Percentiles rank a stretch among this genome's conserved stretches.
These are phyloP conservation scores for Pseudozyma hubeiensis DNA, from an alignment of 1,284 basidiomycete genomes.

Conservation along the genomic window DNA sequence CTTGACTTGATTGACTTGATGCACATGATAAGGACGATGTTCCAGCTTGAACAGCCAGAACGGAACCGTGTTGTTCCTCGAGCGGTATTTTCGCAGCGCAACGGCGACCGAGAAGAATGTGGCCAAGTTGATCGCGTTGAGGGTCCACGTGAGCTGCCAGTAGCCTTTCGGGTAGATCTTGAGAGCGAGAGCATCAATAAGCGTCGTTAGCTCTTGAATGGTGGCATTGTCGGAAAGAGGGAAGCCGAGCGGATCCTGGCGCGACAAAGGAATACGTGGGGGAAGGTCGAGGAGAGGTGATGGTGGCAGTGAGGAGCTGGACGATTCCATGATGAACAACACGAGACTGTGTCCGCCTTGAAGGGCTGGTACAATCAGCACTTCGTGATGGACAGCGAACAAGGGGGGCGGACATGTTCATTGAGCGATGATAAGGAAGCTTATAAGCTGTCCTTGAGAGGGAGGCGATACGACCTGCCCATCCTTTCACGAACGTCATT, in stretches of 20 bases:
- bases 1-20: conserved; percentile 1
- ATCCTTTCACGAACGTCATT: no score
- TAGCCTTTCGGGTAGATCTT: conserved; percentile 17
- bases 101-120: conserved; percentile 16
- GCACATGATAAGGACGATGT: conserved; percentile 5
- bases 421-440: no score
- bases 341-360: no score
- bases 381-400: no score
- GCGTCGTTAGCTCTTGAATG: conserved; percentile 13
- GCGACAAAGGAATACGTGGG: no score
- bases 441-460: no score
- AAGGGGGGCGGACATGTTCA: no score
- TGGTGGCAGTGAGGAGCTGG: no score
- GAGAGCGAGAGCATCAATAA: conserved; percentile 26
- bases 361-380: no score
- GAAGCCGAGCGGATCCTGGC: conserved; percentile 2
- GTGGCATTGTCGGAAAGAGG: conserved; percentile 17
- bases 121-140: conserved; percentile 17
- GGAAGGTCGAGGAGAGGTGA: no score
- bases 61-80: conserved; percentile 9
- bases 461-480: no score
- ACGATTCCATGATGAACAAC: no score
- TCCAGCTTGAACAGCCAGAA: conserved; percentile 35
- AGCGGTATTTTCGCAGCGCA: conserved; percentile 20
- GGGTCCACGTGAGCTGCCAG: conserved; percentile 23